These are phyloP conservation scores for Diaporthe sp. DNA, from an alignment of 2,329 filamentous ascomycete species.

Conservation along the genomic window DNA sequence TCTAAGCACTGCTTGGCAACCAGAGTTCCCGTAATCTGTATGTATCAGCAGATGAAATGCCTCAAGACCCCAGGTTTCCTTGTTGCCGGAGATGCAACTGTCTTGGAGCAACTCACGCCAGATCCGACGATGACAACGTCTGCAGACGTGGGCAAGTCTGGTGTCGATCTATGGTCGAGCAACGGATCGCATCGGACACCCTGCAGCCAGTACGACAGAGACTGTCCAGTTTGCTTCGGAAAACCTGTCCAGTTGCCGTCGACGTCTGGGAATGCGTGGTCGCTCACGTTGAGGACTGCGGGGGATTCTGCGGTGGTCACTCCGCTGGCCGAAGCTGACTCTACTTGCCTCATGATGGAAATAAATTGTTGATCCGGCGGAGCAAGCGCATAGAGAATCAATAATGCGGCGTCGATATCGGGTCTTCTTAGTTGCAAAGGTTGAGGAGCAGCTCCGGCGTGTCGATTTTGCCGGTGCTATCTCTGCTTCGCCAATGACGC, in stretches of 20 bases:
- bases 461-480: slow-evolving; percentile 9
- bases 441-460: neutral
- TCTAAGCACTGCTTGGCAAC: slow-evolving; percentile 40
- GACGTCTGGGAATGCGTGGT: neutral
- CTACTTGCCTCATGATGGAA: neutral
- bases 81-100: neutral
- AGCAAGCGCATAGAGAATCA: accelerated
- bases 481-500: slow-evolving; percentile 1
- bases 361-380: neutral
- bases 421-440: neutral
- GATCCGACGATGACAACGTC: slow-evolving; percentile 24
- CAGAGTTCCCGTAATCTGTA: slow-evolving; percentile 41
- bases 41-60: neutral
- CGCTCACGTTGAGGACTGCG: slow-evolving; percentile 18
- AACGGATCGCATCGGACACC: slow-evolving; percentile 4
- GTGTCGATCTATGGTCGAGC: slow-evolving; percentile 6
- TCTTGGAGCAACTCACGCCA: neutral
- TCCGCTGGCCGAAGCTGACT: neutral
- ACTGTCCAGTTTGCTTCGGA: neutral
- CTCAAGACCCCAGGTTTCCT: accelerated
- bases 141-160: neutral
- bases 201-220: slow-evolving; percentile 10
- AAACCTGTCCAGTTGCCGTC: slow-evolving; percentile 20
- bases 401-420: neutral
- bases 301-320: slow-evolving; percentile 15